These are phyloP conservation scores for Salisapilia sapeloensis DNA, from an alignment of 352 stramenopile genomes.

Conservation along the genomic window DNA sequence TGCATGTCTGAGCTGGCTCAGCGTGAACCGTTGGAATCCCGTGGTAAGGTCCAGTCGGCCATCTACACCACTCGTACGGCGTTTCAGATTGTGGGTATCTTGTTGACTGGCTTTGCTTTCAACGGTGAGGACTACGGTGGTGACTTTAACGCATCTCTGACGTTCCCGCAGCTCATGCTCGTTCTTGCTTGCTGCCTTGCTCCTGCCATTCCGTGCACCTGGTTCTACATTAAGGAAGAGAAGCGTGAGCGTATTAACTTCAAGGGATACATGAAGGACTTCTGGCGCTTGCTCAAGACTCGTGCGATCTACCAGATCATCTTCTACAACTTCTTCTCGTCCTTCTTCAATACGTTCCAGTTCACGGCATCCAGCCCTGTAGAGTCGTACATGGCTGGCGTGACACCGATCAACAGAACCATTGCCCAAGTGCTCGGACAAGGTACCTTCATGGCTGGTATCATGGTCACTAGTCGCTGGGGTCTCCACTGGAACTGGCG, in stretches of 20 bases:
- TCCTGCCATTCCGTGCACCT: constrained; percentile 13
- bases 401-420: constrained; percentile 7
- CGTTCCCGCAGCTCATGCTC: constrained; percentile 12
- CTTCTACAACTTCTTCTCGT: constrained; percentile 20
- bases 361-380: constrained; percentile 14
- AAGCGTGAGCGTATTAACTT: constrained; percentile 10
- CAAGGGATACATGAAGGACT: constrained; percentile 10
- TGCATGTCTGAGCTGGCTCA: constrained; percentile 18
- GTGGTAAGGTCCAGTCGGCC: constrained; percentile 16
- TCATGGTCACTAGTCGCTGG: constrained; percentile 12
- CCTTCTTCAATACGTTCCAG: constrained; percentile 19
- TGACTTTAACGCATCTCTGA: constrained; percentile 19
- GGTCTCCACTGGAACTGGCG: constrained; percentile 50
- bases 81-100: constrained; percentile 9
- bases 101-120: constrained; percentile 18
- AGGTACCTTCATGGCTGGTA: constrained; percentile 1
- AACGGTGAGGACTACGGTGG: constrained; percentile 26
- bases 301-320: constrained; percentile 34
- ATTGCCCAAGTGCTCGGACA: constrained; percentile 4
- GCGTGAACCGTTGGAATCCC: constrained; percentile 9
- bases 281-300: constrained; percentile 23
- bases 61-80: constrained; percentile 16
- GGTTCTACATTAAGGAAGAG: constrained; percentile 23
- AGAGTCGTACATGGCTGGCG: constrained; percentile 8
- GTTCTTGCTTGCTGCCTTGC: constrained; percentile 13